A percentile compares a stretch with the other conserved stretches of the same genome.
phyloP scores from a whole-genome alignment of 2,329 filamentous ascomycete genomes.

The Monosporascus sp. region DNA sequence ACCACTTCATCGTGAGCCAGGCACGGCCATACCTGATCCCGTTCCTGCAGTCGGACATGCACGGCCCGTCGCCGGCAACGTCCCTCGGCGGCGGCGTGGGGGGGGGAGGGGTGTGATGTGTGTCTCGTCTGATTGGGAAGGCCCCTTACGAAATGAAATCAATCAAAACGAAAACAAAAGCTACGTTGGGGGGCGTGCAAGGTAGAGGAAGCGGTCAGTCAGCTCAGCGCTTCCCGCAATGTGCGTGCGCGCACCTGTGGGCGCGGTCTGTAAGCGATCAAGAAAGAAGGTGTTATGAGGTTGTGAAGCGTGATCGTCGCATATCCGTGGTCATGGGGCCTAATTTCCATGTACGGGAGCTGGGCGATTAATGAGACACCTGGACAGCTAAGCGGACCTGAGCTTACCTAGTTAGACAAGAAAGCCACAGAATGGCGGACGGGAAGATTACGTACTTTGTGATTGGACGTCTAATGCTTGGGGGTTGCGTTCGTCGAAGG shows the following conservation, averaged over 20 bases:
- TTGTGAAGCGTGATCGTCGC: background rate
- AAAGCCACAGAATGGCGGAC: background rate
- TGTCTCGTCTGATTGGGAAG: background rate
- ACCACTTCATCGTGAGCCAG: constrained; percentile 93
- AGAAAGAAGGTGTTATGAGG: background rate
- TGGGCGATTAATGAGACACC: background rate
- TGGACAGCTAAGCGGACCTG: background rate
- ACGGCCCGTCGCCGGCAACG: constrained; percentile 56
- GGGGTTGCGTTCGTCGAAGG: background rate
- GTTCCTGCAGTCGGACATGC: constrained; percentile 75
- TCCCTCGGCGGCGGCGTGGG: constrained; percentile 4
- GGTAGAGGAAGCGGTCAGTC: background rate
- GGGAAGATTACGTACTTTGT: background rate
- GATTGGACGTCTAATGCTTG: background rate
- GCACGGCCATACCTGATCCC: constrained; percentile 85
- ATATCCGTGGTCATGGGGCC: background rate
- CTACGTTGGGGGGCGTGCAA: background rate
- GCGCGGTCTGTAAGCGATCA: background rate
- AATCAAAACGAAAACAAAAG: background rate
- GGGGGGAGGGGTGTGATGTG: constrained; percentile 7
- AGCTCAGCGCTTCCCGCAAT: background rate
- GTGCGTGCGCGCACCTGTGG: background rate
- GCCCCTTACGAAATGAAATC: background rate
- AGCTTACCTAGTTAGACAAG: background rate
- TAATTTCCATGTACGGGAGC: background rate